Evolutionary conservation across 2,329 filamentous ascomycete species (phyloP).

Genomic region (Venturia aucupariae): DNA sequence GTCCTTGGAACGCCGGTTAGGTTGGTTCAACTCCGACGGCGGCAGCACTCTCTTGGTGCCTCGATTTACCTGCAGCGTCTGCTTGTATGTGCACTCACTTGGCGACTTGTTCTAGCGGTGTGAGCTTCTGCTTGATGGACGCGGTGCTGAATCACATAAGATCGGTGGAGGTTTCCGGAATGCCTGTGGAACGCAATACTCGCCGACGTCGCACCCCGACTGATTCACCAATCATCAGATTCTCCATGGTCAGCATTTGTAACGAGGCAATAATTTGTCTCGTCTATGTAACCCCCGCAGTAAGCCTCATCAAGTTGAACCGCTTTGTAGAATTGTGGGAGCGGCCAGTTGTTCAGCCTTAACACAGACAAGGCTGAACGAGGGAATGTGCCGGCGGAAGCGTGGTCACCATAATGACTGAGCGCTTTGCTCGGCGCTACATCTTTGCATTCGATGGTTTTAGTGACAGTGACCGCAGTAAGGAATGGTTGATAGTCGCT

Average conservation of each 20-base stretch:
- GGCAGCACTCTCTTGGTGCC: conserved; percentile 42
- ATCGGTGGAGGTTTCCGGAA: conserved; percentile 41
- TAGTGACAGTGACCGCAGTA: background rate
- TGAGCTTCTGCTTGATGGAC: too few species aligned
- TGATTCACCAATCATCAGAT: background rate
- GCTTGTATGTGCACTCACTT: conserved; percentile 52
- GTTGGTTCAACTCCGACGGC: conserved; percentile 31
- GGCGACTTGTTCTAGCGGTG: conserved; percentile 44
- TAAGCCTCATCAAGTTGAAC: conserved; percentile 43
- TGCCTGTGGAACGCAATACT: background rate
- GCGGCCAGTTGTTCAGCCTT: conserved; percentile 38
- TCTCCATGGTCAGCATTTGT: conserved; percentile 30
- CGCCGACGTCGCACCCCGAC: too few species aligned
- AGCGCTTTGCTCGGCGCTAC: conserved; percentile 32
- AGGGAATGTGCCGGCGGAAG: too few species aligned
- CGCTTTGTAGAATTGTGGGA: conserved; percentile 45
- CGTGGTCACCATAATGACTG: too few species aligned
- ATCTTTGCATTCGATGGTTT: too few species aligned
- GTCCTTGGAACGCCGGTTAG: conserved; percentile 46
- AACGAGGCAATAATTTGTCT: conserved; percentile 48
- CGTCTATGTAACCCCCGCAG: conserved; percentile 50
- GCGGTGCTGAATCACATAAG: background rate
- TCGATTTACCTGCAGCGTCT: conserved; percentile 44
- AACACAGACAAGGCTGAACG: conserved; percentile 27
- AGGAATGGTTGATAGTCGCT: too few species aligned